Evolutionary conservation across 345 rosid species (phyloP).

Genomic region (Aquilaria sinensis): DNA sequence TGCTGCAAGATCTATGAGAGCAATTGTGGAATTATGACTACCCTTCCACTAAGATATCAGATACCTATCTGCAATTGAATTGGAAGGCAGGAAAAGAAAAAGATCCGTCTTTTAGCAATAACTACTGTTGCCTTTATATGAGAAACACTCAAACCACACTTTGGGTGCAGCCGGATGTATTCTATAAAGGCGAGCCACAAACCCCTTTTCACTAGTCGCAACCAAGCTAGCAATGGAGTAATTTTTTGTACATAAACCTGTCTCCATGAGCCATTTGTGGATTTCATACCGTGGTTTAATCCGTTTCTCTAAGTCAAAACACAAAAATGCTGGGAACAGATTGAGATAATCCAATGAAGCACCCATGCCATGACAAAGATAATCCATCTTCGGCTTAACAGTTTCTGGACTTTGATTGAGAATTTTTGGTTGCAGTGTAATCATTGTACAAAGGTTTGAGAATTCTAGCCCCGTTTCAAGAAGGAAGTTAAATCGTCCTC

Average conservation of each 20-base stretch:
- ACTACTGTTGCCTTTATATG: constrained; percentile 16
- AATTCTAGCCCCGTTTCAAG: constrained; percentile 33
- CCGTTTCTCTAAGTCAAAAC: constrained; percentile 57
- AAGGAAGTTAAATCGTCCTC: constrained; percentile 40
- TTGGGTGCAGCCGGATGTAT: constrained; percentile 68
- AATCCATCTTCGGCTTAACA: constrained; percentile 38
- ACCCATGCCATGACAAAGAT: constrained; percentile 40
- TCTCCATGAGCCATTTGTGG: constrained; percentile 47
- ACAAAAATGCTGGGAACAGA: constrained; percentile 48
- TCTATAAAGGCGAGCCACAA: constrained; percentile 39
- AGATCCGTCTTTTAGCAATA: neutral
- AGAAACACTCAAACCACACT: constrained; percentile 45
- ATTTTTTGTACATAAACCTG: constrained; percentile 30
- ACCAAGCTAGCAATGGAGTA: constrained; percentile 61
- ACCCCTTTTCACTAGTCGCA: constrained; percentile 58
- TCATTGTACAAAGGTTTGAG: constrained; percentile 43
- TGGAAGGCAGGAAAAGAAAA: neutral
- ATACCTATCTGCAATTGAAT: no score
- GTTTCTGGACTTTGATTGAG: constrained; percentile 50
- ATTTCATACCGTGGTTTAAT: constrained; percentile 51
- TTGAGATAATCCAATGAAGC: constrained; percentile 37
- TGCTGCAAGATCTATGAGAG: no score
- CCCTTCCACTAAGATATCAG: no score
- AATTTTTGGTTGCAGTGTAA: constrained; percentile 45
- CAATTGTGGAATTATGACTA: no score